A percentile compares a stretch with the other conserved stretches of the same genome.
phyloP scores from a whole-genome alignment of 306 rosid genomes.

The Sesbania bispinosa region DNA sequence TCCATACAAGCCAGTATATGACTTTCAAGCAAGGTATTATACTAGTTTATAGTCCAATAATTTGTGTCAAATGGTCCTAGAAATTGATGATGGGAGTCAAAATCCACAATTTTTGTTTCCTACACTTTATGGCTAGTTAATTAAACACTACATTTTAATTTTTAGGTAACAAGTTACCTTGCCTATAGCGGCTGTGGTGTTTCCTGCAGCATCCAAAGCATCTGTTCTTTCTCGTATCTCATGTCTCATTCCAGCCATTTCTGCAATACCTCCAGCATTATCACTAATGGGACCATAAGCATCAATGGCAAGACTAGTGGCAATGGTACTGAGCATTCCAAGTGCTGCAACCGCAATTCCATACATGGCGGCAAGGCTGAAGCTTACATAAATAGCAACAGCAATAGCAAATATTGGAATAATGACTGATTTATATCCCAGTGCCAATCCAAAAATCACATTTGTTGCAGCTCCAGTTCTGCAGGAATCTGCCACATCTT shows the following conservation, averaged over 20 bases:
- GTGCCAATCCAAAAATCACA: slow-evolving; percentile 65
- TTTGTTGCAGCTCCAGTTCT: slow-evolving; percentile 74
- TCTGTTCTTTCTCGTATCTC: slow-evolving; percentile 64
- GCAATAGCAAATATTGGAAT: slow-evolving; percentile 68
- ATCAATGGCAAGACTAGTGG: slow-evolving; percentile 74
- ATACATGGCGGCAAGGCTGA: slow-evolving; percentile 71
- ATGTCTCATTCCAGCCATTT: slow-evolving; percentile 74
- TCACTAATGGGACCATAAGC: slow-evolving; percentile 79
- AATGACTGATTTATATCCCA: slow-evolving; percentile 70
- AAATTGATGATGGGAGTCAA: neutral
- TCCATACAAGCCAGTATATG: neutral
- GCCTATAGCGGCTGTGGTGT: slow-evolving; percentile 80
- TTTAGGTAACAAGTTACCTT: slow-evolving; percentile 39
- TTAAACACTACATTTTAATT: neutral
- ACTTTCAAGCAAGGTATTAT: neutral
- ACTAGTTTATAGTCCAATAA: neutral
- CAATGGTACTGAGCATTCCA: slow-evolving; percentile 77
- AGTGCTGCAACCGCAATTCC: slow-evolving; percentile 70
- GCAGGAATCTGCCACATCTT: slow-evolving; percentile 79
- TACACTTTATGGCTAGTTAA: neutral
- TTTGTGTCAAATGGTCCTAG: neutral
- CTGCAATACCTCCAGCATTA: slow-evolving; percentile 75
- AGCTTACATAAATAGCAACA: slow-evolving; percentile 64
- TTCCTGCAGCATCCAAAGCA: slow-evolving; percentile 75
- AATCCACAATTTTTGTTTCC: neutral